Evolutionary conservation across 2,329 filamentous ascomycete species (phyloP).

Genomic region (Xylariaceae sp.): DNA sequence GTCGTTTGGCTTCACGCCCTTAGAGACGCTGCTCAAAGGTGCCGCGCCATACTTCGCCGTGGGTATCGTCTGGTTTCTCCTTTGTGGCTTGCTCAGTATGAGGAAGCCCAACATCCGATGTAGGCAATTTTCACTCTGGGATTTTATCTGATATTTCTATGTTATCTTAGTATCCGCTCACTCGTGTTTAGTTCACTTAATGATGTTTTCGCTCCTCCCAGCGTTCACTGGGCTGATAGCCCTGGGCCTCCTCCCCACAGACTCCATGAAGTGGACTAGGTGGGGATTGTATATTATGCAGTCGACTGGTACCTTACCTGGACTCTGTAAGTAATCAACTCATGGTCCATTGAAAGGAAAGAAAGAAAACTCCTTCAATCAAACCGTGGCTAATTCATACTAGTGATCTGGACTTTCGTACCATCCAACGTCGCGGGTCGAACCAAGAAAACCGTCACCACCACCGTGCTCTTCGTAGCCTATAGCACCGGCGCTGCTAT

Average conservation of each 20-base stretch:
- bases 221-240: constrained; percentile 44
- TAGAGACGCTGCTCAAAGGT: constrained; percentile 44
- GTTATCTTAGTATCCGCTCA: neutral
- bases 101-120: constrained; percentile 41
- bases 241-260: constrained; percentile 38
- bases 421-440: constrained; percentile 38
- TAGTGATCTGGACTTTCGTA: constrained; percentile 44
- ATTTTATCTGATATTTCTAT: too few relatives aligned
- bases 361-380: too few relatives aligned
- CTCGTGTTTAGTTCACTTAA: constrained; percentile 26
- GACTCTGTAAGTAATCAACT: constrained; percentile 31
- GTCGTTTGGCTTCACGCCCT: constrained; percentile 43
- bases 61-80: constrained; percentile 40
- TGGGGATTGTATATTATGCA: constrained; percentile 45
- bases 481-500: constrained; percentile 31
- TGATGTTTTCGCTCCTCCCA: constrained; percentile 41
- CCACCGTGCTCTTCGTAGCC: constrained; percentile 28
- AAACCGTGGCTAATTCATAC: constrained; percentile 16
- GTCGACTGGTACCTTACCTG: constrained; percentile 37
- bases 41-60: constrained; percentile 40
- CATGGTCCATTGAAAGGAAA: neutral
- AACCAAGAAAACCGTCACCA: constrained; percentile 34
- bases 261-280: constrained; percentile 36
- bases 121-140: constrained; percentile 27
- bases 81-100: constrained; percentile 33